Conservation (phyloP, 1,139 yeast species). For the Diutina neorugosa region DNA sequence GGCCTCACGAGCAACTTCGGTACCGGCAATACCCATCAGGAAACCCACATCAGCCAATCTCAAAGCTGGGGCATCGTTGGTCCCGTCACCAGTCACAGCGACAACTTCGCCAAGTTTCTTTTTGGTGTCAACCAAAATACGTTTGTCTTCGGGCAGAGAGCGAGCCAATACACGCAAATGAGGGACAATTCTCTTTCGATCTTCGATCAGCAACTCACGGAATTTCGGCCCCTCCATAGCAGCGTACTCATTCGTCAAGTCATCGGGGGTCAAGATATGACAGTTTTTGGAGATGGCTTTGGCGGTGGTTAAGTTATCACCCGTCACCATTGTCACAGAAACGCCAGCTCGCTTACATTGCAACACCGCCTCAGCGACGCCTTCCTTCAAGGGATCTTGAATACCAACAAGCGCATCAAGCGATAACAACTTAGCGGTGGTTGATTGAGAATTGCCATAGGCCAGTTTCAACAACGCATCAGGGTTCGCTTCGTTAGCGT, state of each 20-base stretch:
- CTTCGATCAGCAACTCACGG: conserved; percentile 49
- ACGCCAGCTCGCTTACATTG: conserved; percentile 89
- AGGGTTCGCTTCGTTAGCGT: conserved; percentile 34
- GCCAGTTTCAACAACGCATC: conserved; percentile 24
- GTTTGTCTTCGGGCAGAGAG: conserved; percentile 91
- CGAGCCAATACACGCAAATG: conserved; percentile 77
- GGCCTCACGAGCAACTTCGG: conserved; percentile 92
- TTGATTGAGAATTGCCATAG: conserved; percentile 16
- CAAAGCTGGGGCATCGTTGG: conserved; percentile 92
- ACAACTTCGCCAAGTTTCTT: conserved; percentile 81
- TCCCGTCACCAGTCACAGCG: conserved; percentile 98
- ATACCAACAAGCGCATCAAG: conserved; percentile 79
- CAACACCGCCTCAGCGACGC: conserved; percentile 80
- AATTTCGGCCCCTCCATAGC: conserved; percentile 92
- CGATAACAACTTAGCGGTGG: conserved; percentile 14
- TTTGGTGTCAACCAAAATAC: conserved; percentile 74
- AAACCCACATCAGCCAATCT: conserved; percentile 88
- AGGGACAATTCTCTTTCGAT: conserved; percentile 54
- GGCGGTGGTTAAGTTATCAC: conserved; percentile 87
- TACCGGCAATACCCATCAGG: conserved; percentile 89
- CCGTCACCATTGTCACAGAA: conserved; percentile 93
- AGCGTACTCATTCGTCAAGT: conserved; percentile 39
- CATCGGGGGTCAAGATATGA: conserved; percentile 55
- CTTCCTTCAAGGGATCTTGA: conserved; percentile 85
- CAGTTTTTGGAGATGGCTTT: conserved; percentile 81